phyloP scores from a whole-genome alignment of 2,329 filamentous ascomycete genomes.

The Xylariales sp. region DNA sequence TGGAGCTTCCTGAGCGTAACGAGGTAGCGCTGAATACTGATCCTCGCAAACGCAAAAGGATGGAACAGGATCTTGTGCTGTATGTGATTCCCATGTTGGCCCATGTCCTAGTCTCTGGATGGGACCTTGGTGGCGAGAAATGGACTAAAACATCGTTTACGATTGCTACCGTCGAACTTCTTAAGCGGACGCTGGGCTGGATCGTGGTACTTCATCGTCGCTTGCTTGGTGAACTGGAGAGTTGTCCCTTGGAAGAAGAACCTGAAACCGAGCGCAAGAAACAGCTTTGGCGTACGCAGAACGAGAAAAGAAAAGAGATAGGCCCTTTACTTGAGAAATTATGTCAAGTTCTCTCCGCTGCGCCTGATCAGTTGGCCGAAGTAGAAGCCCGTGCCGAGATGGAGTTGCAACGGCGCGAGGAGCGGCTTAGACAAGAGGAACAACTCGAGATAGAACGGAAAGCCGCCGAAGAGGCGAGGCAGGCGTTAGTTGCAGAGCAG shows the following conservation, averaged over 20 bases:
- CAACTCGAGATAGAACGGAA: conserved; percentile 35
- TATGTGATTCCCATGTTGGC: conserved; percentile 45
- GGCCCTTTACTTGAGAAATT: conserved; percentile 37
- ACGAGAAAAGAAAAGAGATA: conserved; percentile 39
- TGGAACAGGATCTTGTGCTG: conserved; percentile 41
- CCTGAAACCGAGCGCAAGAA: conserved; percentile 10
- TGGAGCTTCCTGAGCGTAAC: conserved; percentile 22
- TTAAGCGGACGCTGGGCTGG: conserved; percentile 44
- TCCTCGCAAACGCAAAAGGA: conserved; percentile 34
- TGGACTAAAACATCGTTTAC: conserved; percentile 43
- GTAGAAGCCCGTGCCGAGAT: conserved; percentile 30
- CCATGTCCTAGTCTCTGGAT: conserved; percentile 43
- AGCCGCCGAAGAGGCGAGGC: conserved; percentile 34
- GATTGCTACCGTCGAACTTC: conserved; percentile 39
- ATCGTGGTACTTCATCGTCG: conserved; percentile 40
- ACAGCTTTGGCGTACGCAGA: conserved; percentile 17
- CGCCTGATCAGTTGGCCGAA: conserved; percentile 39
- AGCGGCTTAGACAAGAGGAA: conserved; percentile 34
- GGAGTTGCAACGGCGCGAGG: conserved; percentile 26
- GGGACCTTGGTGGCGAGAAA: conserved; percentile 43
- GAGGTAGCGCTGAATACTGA: conserved; percentile 25
- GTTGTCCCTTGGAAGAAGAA: conserved; percentile 21
- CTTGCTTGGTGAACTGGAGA: conserved; percentile 35
- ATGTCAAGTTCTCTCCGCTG: conserved; percentile 28
- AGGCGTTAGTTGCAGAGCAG: conserved; percentile 36